These are phyloP conservation scores for Sporobolus alterniflorus DNA, from an alignment of 202 grass and related monocot species.

Conservation along the genomic window DNA sequence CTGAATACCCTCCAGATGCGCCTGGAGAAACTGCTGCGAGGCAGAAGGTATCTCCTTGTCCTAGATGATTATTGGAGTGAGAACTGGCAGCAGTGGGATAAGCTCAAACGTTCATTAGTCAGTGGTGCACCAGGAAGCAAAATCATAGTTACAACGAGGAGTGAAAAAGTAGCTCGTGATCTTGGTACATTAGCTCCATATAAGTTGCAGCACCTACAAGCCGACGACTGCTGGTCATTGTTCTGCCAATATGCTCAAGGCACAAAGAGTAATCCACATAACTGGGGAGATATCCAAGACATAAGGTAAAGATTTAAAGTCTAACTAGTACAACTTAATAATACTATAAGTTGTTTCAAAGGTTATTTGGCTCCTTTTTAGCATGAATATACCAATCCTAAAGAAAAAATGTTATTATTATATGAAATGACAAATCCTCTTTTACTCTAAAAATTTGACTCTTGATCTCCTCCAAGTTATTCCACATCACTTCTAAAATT, in stretches of 20 bases:
- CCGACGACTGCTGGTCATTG: slow-evolving; percentile 46
- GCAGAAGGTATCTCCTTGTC: slow-evolving; percentile 50
- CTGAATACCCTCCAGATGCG: slow-evolving; percentile 20
- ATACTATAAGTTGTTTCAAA: background rate
- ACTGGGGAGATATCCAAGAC: background rate
- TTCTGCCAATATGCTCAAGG: slow-evolving; percentile 2
- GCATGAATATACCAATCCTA: background rate
- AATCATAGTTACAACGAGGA: slow-evolving; percentile 59
- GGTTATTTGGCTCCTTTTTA: background rate
- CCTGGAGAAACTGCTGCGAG: slow-evolving; percentile 23
- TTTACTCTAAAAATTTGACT: background rate
- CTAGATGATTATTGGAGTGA: slow-evolving; percentile 49
- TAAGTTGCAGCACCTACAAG: slow-evolving; percentile 6
- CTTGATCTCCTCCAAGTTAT: background rate
- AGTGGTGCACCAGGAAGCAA: slow-evolving; percentile 33
- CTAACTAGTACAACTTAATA: background rate
- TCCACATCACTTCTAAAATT: background rate
- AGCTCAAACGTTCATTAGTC: slow-evolving; percentile 7
- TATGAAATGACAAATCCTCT: background rate
- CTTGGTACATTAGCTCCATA: slow-evolving; percentile 3
- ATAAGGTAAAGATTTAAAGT: background rate
- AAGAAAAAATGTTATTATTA: background rate
- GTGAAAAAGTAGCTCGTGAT: background rate
- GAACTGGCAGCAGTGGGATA: slow-evolving; percentile 24
- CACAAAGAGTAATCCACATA: background rate